Evolutionary conservation across 2,329 filamentous ascomycete genomes (phyloP), one percentile per base, ranked within the genome.

Genomic region (Fulvia fulva): DNA sequence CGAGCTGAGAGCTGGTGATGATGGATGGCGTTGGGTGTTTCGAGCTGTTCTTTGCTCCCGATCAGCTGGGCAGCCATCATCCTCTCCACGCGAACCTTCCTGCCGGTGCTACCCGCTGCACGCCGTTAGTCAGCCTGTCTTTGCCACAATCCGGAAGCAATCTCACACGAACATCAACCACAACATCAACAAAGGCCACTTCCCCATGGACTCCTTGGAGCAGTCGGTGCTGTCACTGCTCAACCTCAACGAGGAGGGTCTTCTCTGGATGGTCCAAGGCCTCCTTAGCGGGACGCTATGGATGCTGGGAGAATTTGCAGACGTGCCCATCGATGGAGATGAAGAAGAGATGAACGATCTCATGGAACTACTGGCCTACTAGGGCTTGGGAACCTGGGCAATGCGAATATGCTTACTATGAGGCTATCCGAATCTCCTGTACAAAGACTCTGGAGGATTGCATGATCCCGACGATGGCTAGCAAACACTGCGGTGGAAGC

Each of bases 271-370:
- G 23, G 34, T 59, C 2, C 59, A 62, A 43, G 56, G 58, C 16
- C 32, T 63, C 3, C 25, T 62, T 37, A 62, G 59, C 22, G 55
- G 53, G 16, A 62, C 56, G 12, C 57, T 62, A 19, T 62, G 57
- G 57, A 57, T 62, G 55, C 19, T 62, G 5, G 57, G 46, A 21
- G 60, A 62, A 32, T 62, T 57, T 32, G 52, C 52, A 23, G 60
- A 62, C 43, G n/a, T 50, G 23, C 47, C 47, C 16, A 12, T 32
- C 26, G 47, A 50, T 12, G 60, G 59, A 3, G 47, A 54, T 0
- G 51, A 25, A 1, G 28, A 53, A 9, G 28, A 47, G 8, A 47
- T 55, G 11, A 57, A 59, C 5, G 56, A 51, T 22, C 23, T 57
- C 8, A 30, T 56, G 49, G 56, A 61, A n/a, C 50, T 43, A 47